These are phyloP conservation scores for Brasilioporus rufonigricans DNA, from an alignment of 768 basidiomycete genomes.

Conservation along the genomic window DNA sequence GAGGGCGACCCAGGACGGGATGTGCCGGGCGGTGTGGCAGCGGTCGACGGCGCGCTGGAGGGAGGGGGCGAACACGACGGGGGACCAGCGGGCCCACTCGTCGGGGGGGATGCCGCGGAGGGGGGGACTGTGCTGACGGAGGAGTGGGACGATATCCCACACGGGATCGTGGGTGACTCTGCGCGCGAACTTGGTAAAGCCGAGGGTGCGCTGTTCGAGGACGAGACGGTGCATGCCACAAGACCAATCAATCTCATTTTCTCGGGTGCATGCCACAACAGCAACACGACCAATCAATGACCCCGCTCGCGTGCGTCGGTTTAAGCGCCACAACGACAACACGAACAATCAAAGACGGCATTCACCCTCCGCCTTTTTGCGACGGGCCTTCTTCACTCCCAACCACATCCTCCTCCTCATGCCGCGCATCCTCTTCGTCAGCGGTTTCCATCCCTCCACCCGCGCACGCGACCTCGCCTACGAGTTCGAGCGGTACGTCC, in stretches of 20 bases:
- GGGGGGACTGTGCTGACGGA: conserved; percentile 21
- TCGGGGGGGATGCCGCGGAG: conserved; percentile 29
- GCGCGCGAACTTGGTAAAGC: conserved; percentile 34
- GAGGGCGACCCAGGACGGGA: conserved; percentile 57
- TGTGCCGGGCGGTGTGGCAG: conserved; percentile 10
- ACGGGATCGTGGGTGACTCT: conserved; percentile 38
- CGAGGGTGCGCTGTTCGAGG: conserved; percentile 20
- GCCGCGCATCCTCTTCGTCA: conserved; percentile 86
- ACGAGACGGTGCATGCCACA: too few species aligned
- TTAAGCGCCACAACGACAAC: conserved; percentile 38
- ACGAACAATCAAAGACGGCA: conserved; percentile 26
- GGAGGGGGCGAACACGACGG: conserved; percentile 33
- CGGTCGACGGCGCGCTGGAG: conserved; percentile 32
- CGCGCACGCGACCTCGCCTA: conserved; percentile 81
- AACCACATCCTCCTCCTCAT: conserved; percentile 37
- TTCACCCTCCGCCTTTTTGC: conserved; percentile 31
- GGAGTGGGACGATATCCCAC: conserved; percentile 40
- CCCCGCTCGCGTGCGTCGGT: too few species aligned
- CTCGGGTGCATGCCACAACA: too few species aligned
- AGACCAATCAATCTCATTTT: too few species aligned
- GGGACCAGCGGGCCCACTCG: conserved; percentile 42
- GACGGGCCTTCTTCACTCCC: conserved; percentile 15
- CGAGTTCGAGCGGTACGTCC: conserved; percentile 78
- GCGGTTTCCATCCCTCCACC: conserved; percentile 80
- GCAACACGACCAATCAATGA: too few species aligned